Percentiles rank a stretch among this genome's conserved stretches.
phyloP scores from a whole-genome alignment of 768 basidiomycete genomes.

The Rhodotorula paludigena region DNA sequence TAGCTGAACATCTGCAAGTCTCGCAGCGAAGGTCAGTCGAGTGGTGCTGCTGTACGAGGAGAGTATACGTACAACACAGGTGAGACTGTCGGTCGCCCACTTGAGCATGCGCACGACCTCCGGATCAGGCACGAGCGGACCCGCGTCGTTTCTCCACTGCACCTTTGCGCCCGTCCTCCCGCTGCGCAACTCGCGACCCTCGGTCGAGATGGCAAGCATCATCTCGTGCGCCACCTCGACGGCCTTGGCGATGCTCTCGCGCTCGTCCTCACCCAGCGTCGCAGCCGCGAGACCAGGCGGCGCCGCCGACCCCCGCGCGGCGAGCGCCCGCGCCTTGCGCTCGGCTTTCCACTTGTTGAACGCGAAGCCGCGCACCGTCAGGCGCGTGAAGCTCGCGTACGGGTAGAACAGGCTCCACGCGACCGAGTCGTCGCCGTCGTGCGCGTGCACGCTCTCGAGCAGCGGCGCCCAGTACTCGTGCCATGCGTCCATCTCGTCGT shows the following conservation, averaged over 20 bases:
- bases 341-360: constrained; percentile 31
- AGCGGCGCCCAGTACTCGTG: constrained; percentile 32
- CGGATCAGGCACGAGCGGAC: constrained; percentile 7
- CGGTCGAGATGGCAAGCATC: constrained; percentile 20
- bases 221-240: constrained; percentile 22
- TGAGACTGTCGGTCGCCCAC: constrained; percentile 32
- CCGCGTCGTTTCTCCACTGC: not conserved
- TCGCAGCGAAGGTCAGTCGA: not conserved
- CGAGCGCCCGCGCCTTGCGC: not conserved
- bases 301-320: not conserved
- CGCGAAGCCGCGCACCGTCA: constrained; percentile 29
- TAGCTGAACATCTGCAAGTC: constrained; percentile 29
- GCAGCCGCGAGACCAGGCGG: too few species aligned
- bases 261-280: constrained; percentile 12
- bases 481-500: constrained; percentile 25
- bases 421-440: constrained; percentile 4
- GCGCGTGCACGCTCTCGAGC: not conserved
- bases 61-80: constrained; percentile 31
- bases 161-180: too few species aligned
- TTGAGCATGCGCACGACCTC: constrained; percentile 14
- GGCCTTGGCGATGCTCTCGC: constrained; percentile 12
- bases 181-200: not conserved
- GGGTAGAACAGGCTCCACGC: constrained; percentile 26
- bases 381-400: constrained; percentile 28
- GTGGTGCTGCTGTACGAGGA: not conserved